Evolutionary conservation across 2,329 filamentous ascomycete genomes (phyloP).

Genomic region (Chrysosporium keratinophilum): DNA sequence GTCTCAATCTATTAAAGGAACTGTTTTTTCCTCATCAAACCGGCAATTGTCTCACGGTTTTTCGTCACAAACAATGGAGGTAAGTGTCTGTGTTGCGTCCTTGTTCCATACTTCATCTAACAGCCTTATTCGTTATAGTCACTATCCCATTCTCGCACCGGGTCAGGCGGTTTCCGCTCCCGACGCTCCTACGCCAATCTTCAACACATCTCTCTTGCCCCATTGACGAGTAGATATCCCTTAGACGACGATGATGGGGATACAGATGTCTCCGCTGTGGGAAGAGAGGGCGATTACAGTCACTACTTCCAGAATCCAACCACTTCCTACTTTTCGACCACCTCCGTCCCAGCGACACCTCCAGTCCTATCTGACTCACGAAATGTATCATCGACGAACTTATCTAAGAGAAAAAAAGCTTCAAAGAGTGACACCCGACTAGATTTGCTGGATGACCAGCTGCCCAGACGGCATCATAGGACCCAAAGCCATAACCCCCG

Average conservation of each 20-base stretch:
- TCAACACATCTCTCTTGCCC: constrained; percentile 51
- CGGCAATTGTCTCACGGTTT: background rate
- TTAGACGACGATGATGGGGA: constrained; percentile 37
- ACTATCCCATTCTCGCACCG: constrained; percentile 19
- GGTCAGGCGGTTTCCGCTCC: constrained; percentile 27
- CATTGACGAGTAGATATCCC: constrained; percentile 46
- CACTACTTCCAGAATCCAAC: constrained; percentile 20
- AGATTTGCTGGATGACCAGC: constrained; percentile 20
- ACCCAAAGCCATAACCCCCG: constrained; percentile 10
- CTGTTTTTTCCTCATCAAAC: background rate
- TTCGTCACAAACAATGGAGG: constrained; percentile 4
- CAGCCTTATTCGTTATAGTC: constrained; percentile 1
- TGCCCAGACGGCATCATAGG: constrained; percentile 21
- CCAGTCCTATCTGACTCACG: constrained; percentile 36
- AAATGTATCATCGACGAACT: constrained; percentile 29
- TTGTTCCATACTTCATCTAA: background rate
- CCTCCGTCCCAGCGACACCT: constrained; percentile 35
- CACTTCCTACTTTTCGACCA: constrained; percentile 34
- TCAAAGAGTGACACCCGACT: constrained; percentile 33
- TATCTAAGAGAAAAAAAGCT: constrained; percentile 26
- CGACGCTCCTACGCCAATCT: constrained; percentile 51
- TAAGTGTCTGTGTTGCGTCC: background rate
- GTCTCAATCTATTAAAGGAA: background rate
- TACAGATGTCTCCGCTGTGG: constrained; percentile 15
- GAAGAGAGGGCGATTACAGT: constrained; percentile 24